A percentile compares a stretch with the other conserved stretches of the same genome.
Evolutionary conservation across 1,284 basidiomycete species (phyloP).

Genomic region (Vanrija pseudolonga): DNA sequence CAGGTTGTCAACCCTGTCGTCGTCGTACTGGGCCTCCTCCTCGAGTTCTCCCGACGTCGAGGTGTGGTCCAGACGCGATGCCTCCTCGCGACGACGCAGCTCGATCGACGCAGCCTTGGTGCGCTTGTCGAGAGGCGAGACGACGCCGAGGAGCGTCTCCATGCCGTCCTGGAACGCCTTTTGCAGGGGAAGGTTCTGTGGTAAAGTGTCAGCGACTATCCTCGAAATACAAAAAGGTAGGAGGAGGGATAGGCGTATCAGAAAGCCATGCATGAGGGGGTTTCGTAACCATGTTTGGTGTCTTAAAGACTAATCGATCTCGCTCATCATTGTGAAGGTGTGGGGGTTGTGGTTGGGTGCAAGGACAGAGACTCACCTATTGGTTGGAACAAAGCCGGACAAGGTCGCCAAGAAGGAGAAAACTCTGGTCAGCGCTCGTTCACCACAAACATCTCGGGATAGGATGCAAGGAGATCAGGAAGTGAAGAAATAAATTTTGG

Average conservation of each 20-base stretch:
- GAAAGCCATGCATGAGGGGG: conserved; percentile 47
- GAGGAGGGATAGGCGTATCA: conserved; percentile 27
- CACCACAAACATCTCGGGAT: conserved; percentile 1
- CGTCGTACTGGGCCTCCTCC: conserved; percentile 36
- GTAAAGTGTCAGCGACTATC: conserved; percentile 15
- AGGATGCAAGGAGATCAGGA: conserved; percentile 35
- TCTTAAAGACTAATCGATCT: conserved; percentile 52
- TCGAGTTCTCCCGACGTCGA: conserved; percentile 31
- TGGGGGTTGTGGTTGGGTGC: conserved; percentile 1
- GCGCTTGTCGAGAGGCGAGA: conserved; percentile 9
- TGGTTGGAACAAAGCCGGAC: background rate
- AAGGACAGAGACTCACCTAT: conserved; percentile 38
- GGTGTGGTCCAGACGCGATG: conserved; percentile 24
- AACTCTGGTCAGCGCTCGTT: background rate
- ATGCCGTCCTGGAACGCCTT: conserved; percentile 40
- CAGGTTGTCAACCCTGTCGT: conserved; percentile 25
- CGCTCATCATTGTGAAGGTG: conserved; percentile 39
- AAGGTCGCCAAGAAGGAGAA: conserved; percentile 1
- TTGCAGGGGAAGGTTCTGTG: conserved; percentile 38
- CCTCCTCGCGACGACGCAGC: conserved; percentile 6
- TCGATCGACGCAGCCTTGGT: conserved; percentile 13
- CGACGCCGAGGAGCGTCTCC: conserved; percentile 43
- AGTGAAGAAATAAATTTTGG: conserved; percentile 47
- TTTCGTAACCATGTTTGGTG: conserved; percentile 46
- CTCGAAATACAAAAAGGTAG: background rate